These are phyloP conservation scores for Vitis rupestris DNA, from an alignment of 164 flowering plant genomes.

Conservation along the genomic window DNA sequence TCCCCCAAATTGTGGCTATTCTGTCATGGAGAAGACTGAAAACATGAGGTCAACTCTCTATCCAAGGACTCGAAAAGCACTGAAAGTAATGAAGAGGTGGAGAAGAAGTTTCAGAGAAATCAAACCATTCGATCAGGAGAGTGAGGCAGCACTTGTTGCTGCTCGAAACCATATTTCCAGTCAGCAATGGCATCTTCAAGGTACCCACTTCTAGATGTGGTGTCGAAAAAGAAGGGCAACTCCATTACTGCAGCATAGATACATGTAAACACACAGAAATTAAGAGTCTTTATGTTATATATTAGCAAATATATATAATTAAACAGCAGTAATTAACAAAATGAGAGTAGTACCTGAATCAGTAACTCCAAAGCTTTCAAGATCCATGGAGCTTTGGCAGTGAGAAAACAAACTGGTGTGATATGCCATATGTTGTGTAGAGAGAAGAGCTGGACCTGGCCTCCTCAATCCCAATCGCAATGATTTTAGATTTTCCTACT, in stretches of 20 bases:
- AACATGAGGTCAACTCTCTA: not conserved
- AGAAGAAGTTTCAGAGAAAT: constrained; percentile 8
- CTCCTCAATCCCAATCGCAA: too few relatives aligned
- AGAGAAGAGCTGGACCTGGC: too few relatives aligned
- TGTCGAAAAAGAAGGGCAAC: constrained; percentile 8
- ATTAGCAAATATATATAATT: not conserved
- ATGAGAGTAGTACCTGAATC: too few relatives aligned
- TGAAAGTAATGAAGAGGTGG: not conserved
- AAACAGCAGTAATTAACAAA: not conserved
- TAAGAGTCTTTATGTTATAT: not conserved
- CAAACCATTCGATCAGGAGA: not conserved
- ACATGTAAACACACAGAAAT: not conserved
- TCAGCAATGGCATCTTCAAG: constrained; percentile 34
- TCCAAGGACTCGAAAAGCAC: not conserved
- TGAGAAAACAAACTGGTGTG: too few relatives aligned
- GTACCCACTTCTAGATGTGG: constrained; percentile 24
- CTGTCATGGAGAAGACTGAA: too few relatives aligned
- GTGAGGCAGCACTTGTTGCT: constrained; percentile 13
- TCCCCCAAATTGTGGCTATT: too few relatives aligned
- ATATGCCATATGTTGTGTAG: too few relatives aligned
- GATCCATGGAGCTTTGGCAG: too few relatives aligned
- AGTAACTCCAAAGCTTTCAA: too few relatives aligned
- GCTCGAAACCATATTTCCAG: constrained; percentile 24
- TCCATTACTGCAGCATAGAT: constrained; percentile 3
- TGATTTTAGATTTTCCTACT: too few relatives aligned